phyloP scores from a whole-genome alignment of 2,329 filamentous ascomycete genomes.

The Plectosphaerella plurivora region DNA sequence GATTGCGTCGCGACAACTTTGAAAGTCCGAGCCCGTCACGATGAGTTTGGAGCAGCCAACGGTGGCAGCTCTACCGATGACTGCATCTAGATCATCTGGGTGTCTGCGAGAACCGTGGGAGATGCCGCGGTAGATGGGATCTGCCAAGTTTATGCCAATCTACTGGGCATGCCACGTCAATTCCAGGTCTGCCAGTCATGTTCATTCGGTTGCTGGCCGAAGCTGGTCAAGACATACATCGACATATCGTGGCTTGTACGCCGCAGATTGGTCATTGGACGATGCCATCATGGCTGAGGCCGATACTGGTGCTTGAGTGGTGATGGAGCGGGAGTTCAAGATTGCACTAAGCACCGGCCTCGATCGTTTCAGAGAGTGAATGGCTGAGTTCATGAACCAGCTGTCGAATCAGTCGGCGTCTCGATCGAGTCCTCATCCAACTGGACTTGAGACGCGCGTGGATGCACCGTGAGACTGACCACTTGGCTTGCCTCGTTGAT shows the following conservation, averaged over 20 bases:
- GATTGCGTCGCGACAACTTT: constrained; percentile 71
- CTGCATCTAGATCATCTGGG: constrained; percentile 67
- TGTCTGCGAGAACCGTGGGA: constrained; percentile 79
- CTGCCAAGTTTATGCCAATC: constrained; percentile 94
- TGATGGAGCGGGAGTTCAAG: too few species aligned
- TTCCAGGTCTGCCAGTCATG: neutral
- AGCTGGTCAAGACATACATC: constrained; percentile 40
- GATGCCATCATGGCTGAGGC: too few species aligned
- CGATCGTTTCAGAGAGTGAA: neutral
- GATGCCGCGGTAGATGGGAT: constrained; percentile 80
- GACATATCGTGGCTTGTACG: constrained; percentile 51
- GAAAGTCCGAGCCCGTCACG: constrained; percentile 84
- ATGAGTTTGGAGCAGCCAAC: constrained; percentile 87
- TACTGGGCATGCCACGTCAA: constrained; percentile 23
- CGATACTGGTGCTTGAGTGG: too few species aligned
- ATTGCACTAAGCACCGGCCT: neutral
- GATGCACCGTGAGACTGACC: too few species aligned
- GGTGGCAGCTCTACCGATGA: constrained; percentile 72
- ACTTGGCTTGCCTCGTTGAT: too few species aligned
- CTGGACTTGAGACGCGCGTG: too few species aligned
- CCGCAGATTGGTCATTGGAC: too few species aligned
- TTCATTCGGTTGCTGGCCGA: neutral
- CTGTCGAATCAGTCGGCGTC: too few species aligned
- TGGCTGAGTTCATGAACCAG: neutral
- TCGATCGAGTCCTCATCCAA: too few species aligned